These are phyloP conservation scores for Lactuca sativa DNA, from an alignment of 129 eudicot genomes.

Conservation along the genomic window DNA sequence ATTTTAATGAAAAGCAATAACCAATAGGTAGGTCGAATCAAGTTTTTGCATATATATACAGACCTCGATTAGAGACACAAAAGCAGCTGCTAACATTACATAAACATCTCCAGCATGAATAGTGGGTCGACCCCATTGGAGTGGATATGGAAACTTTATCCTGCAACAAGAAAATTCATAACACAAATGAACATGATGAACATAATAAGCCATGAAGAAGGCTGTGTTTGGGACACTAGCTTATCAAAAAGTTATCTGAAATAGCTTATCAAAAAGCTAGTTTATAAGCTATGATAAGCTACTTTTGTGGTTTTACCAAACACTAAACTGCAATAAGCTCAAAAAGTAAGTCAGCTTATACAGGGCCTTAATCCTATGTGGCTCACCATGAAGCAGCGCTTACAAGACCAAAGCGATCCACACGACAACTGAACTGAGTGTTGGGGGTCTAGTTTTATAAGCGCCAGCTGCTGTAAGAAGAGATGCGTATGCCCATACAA, in stretches of 20 bases:
- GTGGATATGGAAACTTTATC: slow-evolving; percentile 90
- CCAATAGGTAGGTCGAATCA: background rate
- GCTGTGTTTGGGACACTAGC: background rate
- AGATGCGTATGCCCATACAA: slow-evolving; percentile 85
- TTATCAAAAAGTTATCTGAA: too few species aligned
- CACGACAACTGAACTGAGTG: slow-evolving; percentile 93
- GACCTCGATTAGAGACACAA: slow-evolving; percentile 90
- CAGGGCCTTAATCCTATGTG: background rate
- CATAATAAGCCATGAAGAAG: background rate
- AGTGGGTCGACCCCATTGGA: slow-evolving; percentile 92
- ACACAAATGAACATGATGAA: background rate
- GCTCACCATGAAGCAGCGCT: slow-evolving; percentile 76
- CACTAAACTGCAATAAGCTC: too few species aligned
- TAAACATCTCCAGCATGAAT: slow-evolving; percentile 63
- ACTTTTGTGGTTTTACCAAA: too few species aligned
- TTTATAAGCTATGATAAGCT: too few species aligned
- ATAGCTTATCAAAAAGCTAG: too few species aligned
- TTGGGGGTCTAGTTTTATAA: slow-evolving; percentile 53
- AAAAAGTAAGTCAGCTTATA: background rate
- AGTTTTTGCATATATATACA: background rate
- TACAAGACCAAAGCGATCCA: slow-evolving; percentile 85
- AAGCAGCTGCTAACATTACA: slow-evolving; percentile 81
- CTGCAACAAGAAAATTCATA: slow-evolving; percentile 38
- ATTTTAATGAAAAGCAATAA: background rate
- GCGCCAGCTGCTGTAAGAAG: slow-evolving; percentile 93